phyloP scores from a whole-genome alignment of 2,329 filamentous ascomycete genomes.

The Diaporthe velutina region DNA sequence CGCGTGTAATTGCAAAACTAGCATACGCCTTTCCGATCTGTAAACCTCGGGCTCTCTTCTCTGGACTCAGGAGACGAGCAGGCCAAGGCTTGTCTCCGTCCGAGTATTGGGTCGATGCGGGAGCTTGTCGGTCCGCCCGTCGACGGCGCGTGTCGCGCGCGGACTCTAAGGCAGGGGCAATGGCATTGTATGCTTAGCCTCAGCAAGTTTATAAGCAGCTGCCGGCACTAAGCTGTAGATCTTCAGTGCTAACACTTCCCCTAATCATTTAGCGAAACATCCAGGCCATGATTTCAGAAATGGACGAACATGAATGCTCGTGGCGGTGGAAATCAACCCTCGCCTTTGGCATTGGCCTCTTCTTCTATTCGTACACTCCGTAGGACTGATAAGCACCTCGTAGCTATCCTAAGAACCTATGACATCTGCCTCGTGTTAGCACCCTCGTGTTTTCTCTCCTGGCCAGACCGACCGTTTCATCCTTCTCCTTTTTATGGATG shows the following conservation, averaged over 20 bases:
- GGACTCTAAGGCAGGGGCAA: slow-evolving; percentile 29
- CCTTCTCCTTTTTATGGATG: too few relatives aligned
- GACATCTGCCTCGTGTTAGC: neutral
- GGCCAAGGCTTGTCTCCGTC: neutral
- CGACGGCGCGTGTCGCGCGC: slow-evolving; percentile 11
- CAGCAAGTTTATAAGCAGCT: neutral
- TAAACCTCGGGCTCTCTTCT: neutral
- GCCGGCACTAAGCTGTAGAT: neutral
- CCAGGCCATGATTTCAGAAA: neutral
- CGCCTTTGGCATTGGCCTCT: neutral
- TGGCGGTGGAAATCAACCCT: neutral
- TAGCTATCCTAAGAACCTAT: neutral
- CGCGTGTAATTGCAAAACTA: neutral
- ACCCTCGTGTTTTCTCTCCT: neutral
- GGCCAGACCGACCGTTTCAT: neutral
- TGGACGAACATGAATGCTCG: neutral
- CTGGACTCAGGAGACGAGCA: neutral
- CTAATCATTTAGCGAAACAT: slow-evolving; percentile 14
- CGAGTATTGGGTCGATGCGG: slow-evolving; percentile 11
- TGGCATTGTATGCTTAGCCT: slow-evolving; percentile 4
- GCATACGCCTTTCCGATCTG: too few relatives aligned
- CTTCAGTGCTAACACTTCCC: neutral
- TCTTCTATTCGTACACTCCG: neutral
- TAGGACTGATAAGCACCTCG: too few relatives aligned
- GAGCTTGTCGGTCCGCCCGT: slow-evolving; percentile 7